Percentiles rank a stretch among this genome's conserved stretches.
These are phyloP conservation scores for Cercospora sp. DNA, from an alignment of 2,329 filamentous ascomycete genomes.

Conservation along the genomic window DNA sequence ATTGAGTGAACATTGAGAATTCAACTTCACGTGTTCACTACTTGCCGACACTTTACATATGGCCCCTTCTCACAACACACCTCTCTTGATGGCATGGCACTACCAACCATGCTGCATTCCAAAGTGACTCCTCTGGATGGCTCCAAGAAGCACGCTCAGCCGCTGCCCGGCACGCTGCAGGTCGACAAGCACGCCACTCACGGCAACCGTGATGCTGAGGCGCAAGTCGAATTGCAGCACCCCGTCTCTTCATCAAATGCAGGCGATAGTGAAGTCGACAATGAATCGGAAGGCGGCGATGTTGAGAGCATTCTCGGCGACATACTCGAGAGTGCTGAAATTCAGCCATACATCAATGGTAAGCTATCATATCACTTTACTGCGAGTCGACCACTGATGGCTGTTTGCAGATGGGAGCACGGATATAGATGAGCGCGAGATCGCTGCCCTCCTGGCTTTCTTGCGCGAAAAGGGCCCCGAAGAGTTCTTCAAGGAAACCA, in stretches of 20 bases:
- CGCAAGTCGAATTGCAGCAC: not conserved
- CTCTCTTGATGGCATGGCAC: constrained; percentile 14
- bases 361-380: not conserved
- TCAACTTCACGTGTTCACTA: not conserved
- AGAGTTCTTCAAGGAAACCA: constrained; percentile 71
- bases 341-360: constrained; percentile 14
- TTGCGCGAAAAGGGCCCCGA: constrained; percentile 75
- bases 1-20: not conserved
- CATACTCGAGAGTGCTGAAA: constrained; percentile 16
- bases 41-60: not conserved
- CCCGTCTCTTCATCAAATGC: not conserved
- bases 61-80: not conserved
- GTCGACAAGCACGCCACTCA: not conserved
- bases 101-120: constrained; percentile 23
- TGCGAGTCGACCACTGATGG: constrained; percentile 10
- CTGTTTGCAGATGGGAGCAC: constrained; percentile 19
- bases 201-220: not conserved
- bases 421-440: constrained; percentile 18
- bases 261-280: not conserved
- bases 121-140: constrained; percentile 23
- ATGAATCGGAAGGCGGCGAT: not conserved
- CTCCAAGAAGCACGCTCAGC: constrained; percentile 13
- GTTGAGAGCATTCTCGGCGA: constrained; percentile 17
- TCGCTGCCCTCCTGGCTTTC: constrained; percentile 14
- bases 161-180: not conserved